Evolutionary conservation across 139 green algal genomes (phyloP), one percentile per base, ranked within the genome.

Genomic region (Chlorella sorokiniana): DNA sequence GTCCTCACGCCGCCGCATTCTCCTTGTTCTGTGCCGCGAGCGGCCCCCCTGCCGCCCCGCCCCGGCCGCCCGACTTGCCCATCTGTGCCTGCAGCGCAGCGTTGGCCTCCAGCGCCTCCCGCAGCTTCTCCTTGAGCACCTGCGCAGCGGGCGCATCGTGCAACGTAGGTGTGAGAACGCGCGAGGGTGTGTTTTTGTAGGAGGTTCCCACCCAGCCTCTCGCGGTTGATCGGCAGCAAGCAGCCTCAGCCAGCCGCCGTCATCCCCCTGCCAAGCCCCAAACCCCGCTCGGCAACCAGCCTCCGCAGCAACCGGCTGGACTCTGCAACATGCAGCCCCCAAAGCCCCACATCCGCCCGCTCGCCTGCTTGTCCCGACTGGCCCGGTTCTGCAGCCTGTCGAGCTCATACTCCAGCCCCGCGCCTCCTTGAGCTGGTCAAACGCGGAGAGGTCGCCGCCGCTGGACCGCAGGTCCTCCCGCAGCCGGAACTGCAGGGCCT

Each of bases 401-500:
- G 65, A 92, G 81, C 84, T 92, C 89, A 69, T 92, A 92, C 86
- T 93, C 87, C 79, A 93, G 86, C 27, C 73, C 0, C 92, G 88
- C 44, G 91, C 72, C n/a, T 94, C 89, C 40, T 82, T 76, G 51
- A 95, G 83, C 37, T 89, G 82, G 48, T 95, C 90, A 84, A 96
- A 89, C 7, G 78, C 1, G 56, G 81, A 31, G 29, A 85, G 27
- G 59, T 89, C 77, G 20, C 86, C 85, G 37, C 79, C 85, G 1
- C 29, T 41, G 0, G 61, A 38, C 62, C 82, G 76, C 11, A 95
- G 48, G 83, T 96, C 93, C 70, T 96, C 89, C 6, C 89, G 89
- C 80, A 96, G 85, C 35, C 93, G 89, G 83, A 84, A 96, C 73
- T 93, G 88, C 75, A 95, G 76, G 16, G 91, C 92, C 75, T 91